Evolutionary conservation across 1,139 yeast genomes (phyloP).

Genomic region (Pichia sp.): DNA sequence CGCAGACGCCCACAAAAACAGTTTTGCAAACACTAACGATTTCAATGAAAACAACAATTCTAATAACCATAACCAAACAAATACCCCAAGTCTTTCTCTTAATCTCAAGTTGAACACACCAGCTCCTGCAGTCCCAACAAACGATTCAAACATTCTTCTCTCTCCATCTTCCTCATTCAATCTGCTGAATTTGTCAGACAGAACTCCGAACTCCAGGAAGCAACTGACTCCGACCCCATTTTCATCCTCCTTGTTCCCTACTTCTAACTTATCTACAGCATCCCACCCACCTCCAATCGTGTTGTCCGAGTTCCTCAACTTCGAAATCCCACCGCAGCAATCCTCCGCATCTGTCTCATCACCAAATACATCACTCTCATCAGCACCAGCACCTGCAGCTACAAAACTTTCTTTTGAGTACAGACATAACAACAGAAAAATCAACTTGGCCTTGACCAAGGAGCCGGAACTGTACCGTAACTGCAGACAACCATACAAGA

Average conservation of each 20-base stretch:
- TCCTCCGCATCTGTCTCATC: neutral
- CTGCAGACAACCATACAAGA: slow-evolving; percentile 3
- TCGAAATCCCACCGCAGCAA: neutral
- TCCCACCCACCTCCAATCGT: neutral
- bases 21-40: neutral
- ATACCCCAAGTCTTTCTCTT: neutral
- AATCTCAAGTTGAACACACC: neutral
- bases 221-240: neutral
- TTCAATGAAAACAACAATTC: neutral
- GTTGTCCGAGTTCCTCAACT: slow-evolving; percentile 10
- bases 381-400: neutral
- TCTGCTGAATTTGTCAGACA: slow-evolving; percentile 1
- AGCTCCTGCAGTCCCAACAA: neutral
- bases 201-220: neutral
- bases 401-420: slow-evolving; percentile 23
- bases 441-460: slow-evolving; percentile 28
- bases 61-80: neutral
- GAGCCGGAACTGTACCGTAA: slow-evolving; percentile 6
- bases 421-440: slow-evolving; percentile 27
- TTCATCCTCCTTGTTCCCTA: neutral
- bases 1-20: neutral
- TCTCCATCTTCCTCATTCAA: slow-evolving; percentile 14
- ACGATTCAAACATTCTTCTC: neutral
- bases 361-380: neutral
- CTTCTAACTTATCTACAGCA: neutral